phyloP scores from a whole-genome alignment of 2,329 filamentous ascomycete species.

The Hymenoscyphus fraxineus region DNA sequence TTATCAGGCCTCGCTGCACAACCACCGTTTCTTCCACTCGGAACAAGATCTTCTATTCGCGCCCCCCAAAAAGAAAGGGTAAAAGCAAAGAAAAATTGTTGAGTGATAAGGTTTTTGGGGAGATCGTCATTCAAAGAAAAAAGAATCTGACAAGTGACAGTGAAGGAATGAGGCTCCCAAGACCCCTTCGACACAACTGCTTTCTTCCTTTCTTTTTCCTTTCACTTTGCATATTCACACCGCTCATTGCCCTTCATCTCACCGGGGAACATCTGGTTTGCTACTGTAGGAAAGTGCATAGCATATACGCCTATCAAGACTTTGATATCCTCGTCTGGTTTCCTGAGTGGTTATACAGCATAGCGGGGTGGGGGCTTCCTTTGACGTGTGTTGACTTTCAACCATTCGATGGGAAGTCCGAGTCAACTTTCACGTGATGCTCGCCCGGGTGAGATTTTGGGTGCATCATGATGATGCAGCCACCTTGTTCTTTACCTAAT shows the following conservation, averaged over 20 bases:
- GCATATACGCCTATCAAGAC: not conserved
- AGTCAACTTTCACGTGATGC: not conserved
- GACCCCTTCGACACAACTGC: not conserved
- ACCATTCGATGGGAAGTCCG: not conserved
- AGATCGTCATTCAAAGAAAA: not conserved
- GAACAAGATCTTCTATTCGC: not conserved
- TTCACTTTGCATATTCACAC: not conserved
- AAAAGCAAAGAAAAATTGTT: not conserved
- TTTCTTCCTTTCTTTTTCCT: not conserved
- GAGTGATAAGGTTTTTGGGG: not conserved
- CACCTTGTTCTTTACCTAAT: not conserved
- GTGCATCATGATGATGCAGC: not conserved
- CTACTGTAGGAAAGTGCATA: not conserved
- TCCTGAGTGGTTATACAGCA: slow-evolving; percentile 1
- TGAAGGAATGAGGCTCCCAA: not conserved
- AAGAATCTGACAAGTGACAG: slow-evolving; percentile 1
- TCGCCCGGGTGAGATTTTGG: not conserved
- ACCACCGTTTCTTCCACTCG: slow-evolving; percentile 1
- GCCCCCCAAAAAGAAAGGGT: slow-evolving; percentile 2
- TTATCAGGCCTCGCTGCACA: slow-evolving; percentile 6
- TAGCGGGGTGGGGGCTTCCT: not conserved
- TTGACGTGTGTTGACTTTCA: not conserved
- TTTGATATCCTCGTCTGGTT: not conserved
- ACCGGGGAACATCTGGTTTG: not conserved
- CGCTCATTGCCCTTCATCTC: not conserved